phyloP scores from a whole-genome alignment of 352 stramenopile species.

The Pelagophyceae sp. region DNA sequence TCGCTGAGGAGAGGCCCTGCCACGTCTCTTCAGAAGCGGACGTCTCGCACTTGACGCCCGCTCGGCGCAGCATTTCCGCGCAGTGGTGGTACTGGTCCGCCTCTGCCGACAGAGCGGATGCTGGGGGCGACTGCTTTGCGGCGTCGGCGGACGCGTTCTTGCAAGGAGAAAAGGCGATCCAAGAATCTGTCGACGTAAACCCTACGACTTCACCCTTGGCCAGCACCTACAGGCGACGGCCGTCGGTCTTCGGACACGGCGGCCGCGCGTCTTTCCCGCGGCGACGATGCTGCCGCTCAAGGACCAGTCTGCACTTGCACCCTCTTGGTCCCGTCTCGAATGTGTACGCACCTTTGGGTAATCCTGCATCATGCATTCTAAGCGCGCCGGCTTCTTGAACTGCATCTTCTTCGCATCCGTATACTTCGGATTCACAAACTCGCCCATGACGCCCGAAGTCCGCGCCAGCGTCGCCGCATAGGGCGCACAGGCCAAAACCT shows the following conservation, averaged over 20 bases:
- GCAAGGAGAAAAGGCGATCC: constrained; percentile 71
- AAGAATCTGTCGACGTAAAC: constrained; percentile 65
- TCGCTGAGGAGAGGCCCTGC: background rate
- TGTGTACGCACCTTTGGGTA: constrained; percentile 63
- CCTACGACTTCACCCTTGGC: constrained; percentile 67
- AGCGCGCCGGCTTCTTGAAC: constrained; percentile 80
- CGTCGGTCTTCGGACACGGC: constrained; percentile 34
- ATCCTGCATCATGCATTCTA: constrained; percentile 92
- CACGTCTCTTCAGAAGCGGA: background rate
- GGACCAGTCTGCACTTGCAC: background rate
- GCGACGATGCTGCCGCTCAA: background rate
- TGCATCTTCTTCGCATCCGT: constrained; percentile 62
- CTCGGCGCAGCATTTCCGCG: constrained; percentile 40
- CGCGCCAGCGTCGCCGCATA: constrained; percentile 58
- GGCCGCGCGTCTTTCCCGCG: background rate
- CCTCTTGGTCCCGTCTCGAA: no score
- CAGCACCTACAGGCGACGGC: constrained; percentile 33
- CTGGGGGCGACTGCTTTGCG: constrained; percentile 40
- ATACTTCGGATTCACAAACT: constrained; percentile 92
- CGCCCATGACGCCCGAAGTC: constrained; percentile 64
- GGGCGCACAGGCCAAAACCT: constrained; percentile 55
- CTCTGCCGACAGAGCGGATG: constrained; percentile 48
- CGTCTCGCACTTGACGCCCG: constrained; percentile 40
- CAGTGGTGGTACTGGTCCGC: constrained; percentile 50
- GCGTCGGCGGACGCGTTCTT: constrained; percentile 56